phyloP scores from a whole-genome alignment of 2,329 filamentous ascomycete genomes.

The Ophiostoma pallidulum region DNA sequence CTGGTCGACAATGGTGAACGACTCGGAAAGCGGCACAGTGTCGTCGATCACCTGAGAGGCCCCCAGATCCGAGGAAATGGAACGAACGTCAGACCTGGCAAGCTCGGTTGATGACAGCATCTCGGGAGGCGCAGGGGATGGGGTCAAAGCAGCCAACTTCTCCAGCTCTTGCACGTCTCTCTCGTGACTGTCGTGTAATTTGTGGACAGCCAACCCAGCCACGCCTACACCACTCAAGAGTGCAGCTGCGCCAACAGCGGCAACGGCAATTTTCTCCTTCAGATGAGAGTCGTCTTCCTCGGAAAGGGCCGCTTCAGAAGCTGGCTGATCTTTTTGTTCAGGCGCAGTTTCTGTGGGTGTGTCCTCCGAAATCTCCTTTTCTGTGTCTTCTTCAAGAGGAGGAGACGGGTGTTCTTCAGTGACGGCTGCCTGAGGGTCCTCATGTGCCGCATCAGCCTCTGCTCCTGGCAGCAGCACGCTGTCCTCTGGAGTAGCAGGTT shows the following conservation, averaged over 20 bases:
- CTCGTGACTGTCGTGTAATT: background rate
- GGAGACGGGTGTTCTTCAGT: background rate
- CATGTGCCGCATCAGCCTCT: too few relatives aligned
- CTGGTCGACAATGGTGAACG: conserved; percentile 9
- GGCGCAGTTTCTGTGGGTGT: background rate
- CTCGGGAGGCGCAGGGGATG: conserved; percentile 1
- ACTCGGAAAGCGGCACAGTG: conserved; percentile 1
- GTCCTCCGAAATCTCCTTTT: background rate
- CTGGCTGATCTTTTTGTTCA: too few relatives aligned
- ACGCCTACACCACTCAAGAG: conserved; percentile 12
- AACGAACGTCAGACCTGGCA: conserved; percentile 8
- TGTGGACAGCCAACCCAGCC: background rate
- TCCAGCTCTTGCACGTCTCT: conserved; percentile 9
- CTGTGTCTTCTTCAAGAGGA: too few relatives aligned
- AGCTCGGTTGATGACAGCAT: conserved; percentile 10
- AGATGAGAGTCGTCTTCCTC: background rate
- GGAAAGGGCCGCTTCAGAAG: too few relatives aligned
- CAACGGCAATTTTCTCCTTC: conserved; percentile 6
- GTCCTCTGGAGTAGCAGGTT: too few relatives aligned
- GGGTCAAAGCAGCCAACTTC: conserved; percentile 6
- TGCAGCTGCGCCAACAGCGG: conserved; percentile 9
- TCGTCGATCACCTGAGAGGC: conserved; percentile 8
- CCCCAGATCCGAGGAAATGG: conserved; percentile 9
- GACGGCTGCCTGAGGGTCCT: background rate
- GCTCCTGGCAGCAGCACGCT: too few relatives aligned